Evolutionary conservation across 805 yeast species (phyloP).

Genomic region (Wickerhamomyces mucosus): DNA sequence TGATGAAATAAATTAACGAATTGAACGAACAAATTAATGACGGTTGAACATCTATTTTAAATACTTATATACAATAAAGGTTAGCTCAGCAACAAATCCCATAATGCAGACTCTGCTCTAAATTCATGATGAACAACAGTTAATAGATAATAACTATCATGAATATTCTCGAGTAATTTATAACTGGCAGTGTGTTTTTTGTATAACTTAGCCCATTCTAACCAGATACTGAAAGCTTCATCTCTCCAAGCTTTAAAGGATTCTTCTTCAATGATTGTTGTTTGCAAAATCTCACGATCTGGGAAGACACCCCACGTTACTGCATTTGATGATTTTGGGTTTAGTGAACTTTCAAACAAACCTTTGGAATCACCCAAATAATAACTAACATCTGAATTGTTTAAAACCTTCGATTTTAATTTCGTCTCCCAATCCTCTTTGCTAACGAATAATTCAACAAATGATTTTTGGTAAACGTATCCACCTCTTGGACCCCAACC

Average conservation of each 20-base stretch:
- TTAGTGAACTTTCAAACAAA: constrained; percentile 51
- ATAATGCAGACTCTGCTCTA: constrained; percentile 60
- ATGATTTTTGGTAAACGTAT: constrained; percentile 82
- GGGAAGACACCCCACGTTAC: constrained; percentile 99
- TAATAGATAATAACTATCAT: constrained; percentile 63
- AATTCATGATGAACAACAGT: constrained; percentile 83
- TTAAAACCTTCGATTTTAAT: constrained; percentile 35
- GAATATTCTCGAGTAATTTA: constrained; percentile 49
- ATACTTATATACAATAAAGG: too few species aligned
- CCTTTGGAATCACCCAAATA: constrained; percentile 62
- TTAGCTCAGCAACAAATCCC: constrained; percentile 46
- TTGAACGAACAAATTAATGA: too few species aligned
- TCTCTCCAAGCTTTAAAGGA: constrained; percentile 95
- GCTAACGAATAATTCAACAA: constrained; percentile 82
- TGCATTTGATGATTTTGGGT: constrained; percentile 52
- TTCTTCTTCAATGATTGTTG: constrained; percentile 86
- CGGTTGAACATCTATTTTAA: too few species aligned
- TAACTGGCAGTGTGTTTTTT: constrained; percentile 41
- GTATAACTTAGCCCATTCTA: constrained; percentile 85
- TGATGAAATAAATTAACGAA: too few species aligned
- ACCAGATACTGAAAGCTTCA: constrained; percentile 87
- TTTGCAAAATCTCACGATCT: constrained; percentile 78
- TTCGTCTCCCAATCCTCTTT: constrained; percentile 55
- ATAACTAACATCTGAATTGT: constrained; percentile 50
- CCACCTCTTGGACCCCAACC: constrained; percentile 99